These are phyloP conservation scores for Raphanus sativus DNA, from an alignment of 345 rosid genomes.

Conservation along the genomic window DNA sequence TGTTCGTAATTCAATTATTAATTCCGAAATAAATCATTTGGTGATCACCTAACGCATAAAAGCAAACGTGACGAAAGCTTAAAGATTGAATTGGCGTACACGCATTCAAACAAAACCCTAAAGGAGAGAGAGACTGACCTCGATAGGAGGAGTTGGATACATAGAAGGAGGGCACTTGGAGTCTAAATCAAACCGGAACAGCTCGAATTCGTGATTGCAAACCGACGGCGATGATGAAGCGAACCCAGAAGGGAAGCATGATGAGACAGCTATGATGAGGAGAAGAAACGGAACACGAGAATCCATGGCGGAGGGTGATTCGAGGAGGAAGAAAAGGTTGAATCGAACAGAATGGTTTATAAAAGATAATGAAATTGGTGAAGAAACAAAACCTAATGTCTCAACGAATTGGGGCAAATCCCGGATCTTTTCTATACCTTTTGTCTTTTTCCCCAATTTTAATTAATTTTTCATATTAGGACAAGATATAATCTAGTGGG, in stretches of 20 bases:
- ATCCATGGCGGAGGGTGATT: conserved; percentile 21
- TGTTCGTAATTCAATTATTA: too few relatives aligned
- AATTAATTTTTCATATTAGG: background rate
- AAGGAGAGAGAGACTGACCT: conserved; percentile 38
- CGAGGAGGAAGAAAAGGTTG: background rate
- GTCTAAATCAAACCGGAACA: conserved; percentile 45
- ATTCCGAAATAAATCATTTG: too few relatives aligned
- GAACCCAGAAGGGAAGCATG: conserved; percentile 18
- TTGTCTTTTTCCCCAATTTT: background rate
- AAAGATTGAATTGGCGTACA: too few relatives aligned
- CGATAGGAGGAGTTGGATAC: conserved; percentile 57
- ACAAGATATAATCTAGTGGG: background rate
- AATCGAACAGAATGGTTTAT: background rate
- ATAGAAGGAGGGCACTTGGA: conserved; percentile 63
- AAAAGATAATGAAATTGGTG: background rate
- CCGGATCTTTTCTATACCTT: background rate
- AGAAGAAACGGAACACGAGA: conserved; percentile 34
- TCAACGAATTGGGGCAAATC: background rate
- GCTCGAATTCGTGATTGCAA: conserved; percentile 48
- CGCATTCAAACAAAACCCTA: too few relatives aligned
- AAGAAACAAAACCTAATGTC: background rate
- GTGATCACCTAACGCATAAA: too few relatives aligned
- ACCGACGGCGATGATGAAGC: conserved; percentile 33
- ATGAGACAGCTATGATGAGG: conserved; percentile 34
- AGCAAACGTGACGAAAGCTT: too few relatives aligned